Base-by-base conservation (phyloP, 306 rosid genomes). In the Vachellia collinsii region DNA sequence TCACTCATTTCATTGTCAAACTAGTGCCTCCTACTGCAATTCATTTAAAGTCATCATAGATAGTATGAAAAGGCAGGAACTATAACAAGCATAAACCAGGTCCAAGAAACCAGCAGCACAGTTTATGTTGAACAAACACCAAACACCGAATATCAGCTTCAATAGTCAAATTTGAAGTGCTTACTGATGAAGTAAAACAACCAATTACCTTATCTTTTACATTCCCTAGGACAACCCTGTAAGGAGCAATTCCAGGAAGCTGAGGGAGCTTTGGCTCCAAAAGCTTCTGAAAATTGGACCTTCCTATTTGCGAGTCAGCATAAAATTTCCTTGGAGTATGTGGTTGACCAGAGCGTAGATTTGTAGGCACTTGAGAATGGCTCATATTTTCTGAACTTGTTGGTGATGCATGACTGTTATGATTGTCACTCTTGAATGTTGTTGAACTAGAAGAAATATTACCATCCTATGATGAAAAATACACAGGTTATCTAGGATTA, bases 211-310 rank as follows among this genome's bases (percentile, higher is more conserved):
- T 94, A 23, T 92, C 94, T 79, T 89, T 92, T 74, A 94, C 90
- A 84, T 86, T 86, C 36, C 97, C 97, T 37, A 94, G 87, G 71
- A 94, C 98, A 86, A 94, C 77, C 79, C 97, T 90, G 62, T 94
- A 94, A 63, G 98, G 97, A 82, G 97, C 90, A 79, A 91, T 84
- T 79, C 91, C 92, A 76, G 98, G 84, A 80, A 83, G 86, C 75
- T 85, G 91, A 80, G 92, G 90, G 59, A 87, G 89, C 53, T 77
- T 84, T 74, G 98, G 98, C 83, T 94, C 98, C 80, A 94, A 87
- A 79, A 94, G 98, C 91, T 94, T 94, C 50, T 88, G 91, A 82
- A 94, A 94, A 88, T 90, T 91, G 85, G 96, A 89, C 86, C 86
- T 87, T 83, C 98, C 95, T 22, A 77, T 77, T 81, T 88, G 94